A percentile compares a stretch with the other conserved stretches of the same genome.
Evolutionary conservation across 2,329 filamentous ascomycete species (phyloP).

Genomic region (Chaetoscypha palmicola): DNA sequence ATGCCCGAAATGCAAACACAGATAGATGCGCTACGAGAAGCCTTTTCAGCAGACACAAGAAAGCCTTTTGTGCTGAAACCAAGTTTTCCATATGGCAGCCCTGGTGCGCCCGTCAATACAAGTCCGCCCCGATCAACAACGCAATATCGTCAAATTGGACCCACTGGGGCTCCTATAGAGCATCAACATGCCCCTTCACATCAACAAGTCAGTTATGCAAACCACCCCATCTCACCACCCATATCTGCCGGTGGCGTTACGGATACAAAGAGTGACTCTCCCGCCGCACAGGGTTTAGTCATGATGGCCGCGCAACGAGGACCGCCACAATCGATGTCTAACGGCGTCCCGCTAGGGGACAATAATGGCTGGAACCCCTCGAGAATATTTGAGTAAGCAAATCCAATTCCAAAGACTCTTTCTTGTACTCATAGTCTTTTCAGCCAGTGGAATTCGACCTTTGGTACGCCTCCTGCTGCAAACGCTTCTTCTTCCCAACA

Average conservation of each 20-base stretch:
- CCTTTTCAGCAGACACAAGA: conserved; percentile 78
- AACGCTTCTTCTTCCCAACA: conserved; percentile 30
- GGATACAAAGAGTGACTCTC: conserved; percentile 71
- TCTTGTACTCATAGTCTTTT: conserved; percentile 1
- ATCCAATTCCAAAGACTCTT: too few species aligned
- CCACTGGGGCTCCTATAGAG: conserved; percentile 25
- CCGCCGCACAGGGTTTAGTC: conserved; percentile 62
- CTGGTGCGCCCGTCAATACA: conserved; percentile 32
- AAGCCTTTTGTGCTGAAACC: conserved; percentile 87
- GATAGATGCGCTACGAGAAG: conserved; percentile 80
- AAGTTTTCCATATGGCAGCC: conserved; percentile 80
- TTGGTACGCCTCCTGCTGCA: conserved; percentile 51
- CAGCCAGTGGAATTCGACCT: conserved; percentile 93
- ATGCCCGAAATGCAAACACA: conserved; percentile 87
- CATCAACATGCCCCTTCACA: conserved; percentile 43
- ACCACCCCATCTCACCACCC: conserved; percentile 72
- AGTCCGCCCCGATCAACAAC: conserved; percentile 20
- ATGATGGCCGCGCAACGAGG: conserved; percentile 54
- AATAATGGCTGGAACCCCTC: conserved; percentile 74
- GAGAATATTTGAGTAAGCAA: conserved; percentile 79
- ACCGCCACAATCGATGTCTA: conserved; percentile 45
- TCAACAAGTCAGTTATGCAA: conserved; percentile 58
- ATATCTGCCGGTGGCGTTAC: conserved; percentile 61
- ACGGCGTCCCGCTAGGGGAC: conserved; percentile 55
- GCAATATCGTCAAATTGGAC: conserved; percentile 26